Base-by-base conservation (phyloP, 768 basidiomycete species). In the Neoboletus subvelutipes region DNA sequence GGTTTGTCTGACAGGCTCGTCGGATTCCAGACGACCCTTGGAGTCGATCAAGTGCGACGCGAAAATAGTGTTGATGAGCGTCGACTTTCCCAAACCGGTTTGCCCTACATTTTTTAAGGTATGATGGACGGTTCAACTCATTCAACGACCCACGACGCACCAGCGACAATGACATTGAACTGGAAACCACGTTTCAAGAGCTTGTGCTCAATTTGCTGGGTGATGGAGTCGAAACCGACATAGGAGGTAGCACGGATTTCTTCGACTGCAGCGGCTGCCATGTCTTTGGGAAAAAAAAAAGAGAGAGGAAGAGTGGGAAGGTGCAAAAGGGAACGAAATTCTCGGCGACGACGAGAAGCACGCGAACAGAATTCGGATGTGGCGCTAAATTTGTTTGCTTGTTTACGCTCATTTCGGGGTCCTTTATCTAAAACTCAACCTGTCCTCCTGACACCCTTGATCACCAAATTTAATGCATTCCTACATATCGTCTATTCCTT, bases 161-260 rank as follows among this genome's bases (percentile, higher is more conserved):
- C 96, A 66, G 89, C 96, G 59, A 93, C 90, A 70, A 98, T 98
- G 58, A 97, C 90, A 70, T 98, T 98, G 85, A 98, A 98, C 80
- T 98, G 93, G 82, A 98, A 98, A 58, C 96, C 96, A 61, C 96
- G 87, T 79, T 98, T 98, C 78, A 98, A 84, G 62, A 98, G 88
- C 83, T 98, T 98, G 83, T 95, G 91, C 81, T 99, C 96, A 66
- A 98, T 98, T 77, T 98, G 96, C 69, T 87, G 85, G 57, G 94
- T 96, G 74, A 98, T 97, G 63, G 90, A 87, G 82, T 98, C 95
- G 79, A 98, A 98, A 70, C 95, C 95, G 74, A 98, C 95, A 73
- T 98, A 96, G 46, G 90, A 87, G 60, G 90, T 82, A 33, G 94
- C 94, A 65, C 89, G 87, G 66, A 97, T 94, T 78, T 96, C 94